These are phyloP conservation scores for Codiaeum variegatum DNA, from an alignment of 441 rosid species.

Conservation along the genomic window DNA sequence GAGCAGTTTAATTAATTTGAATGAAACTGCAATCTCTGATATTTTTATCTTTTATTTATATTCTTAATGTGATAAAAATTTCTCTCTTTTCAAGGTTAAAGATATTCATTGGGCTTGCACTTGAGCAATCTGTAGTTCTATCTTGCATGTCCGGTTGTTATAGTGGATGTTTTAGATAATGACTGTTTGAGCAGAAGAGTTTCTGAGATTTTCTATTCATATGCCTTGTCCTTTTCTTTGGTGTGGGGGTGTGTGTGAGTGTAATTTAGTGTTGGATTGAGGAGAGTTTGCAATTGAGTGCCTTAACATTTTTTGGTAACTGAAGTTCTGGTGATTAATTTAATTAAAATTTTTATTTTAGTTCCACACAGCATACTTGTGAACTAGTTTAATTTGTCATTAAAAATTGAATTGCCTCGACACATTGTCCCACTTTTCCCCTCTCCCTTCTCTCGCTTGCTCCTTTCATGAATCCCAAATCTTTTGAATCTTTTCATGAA, in stretches of 20 bases:
- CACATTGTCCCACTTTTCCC: background rate
- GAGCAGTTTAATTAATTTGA: slow-evolving; percentile 20
- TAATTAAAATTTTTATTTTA: background rate
- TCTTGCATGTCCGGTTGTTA: background rate
- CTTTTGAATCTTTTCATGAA: background rate
- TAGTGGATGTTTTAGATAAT: background rate
- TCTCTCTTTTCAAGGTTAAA: background rate
- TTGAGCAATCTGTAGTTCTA: background rate
- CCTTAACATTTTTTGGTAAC: background rate
- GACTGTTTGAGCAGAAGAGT: background rate
- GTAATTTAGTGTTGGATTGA: background rate
- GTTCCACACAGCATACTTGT: background rate
- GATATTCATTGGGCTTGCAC: background rate
- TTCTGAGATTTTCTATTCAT: background rate
- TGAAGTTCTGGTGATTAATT: background rate
- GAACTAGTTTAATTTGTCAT: background rate
- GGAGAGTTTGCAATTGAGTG: background rate
- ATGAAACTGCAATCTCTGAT: background rate
- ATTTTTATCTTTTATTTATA: background rate
- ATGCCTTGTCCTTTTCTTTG: background rate
- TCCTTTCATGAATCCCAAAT: background rate
- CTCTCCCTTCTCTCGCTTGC: background rate
- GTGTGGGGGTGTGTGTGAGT: background rate
- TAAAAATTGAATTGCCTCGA: background rate
- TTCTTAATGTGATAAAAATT: background rate